phyloP scores from a whole-genome alignment of 306 rosid species.

The Malus asiatica region DNA sequence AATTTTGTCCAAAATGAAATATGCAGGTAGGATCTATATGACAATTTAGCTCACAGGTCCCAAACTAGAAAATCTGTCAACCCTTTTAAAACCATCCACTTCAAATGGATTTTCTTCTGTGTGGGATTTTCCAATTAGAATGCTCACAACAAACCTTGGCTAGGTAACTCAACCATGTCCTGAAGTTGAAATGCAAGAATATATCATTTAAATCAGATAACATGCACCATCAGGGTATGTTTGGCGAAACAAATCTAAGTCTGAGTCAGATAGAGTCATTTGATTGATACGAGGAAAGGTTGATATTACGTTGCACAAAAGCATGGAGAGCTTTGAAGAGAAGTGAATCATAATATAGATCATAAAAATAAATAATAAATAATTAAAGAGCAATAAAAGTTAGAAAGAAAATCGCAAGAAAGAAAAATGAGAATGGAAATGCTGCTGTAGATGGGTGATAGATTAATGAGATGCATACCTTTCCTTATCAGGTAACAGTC shows the following conservation, averaged over 20 bases:
- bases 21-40: not conserved
- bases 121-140: not conserved
- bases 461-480: conserved; percentile 29
- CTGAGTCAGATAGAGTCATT: not conserved
- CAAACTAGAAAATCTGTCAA: not conserved
- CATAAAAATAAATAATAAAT: not conserved
- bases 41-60: not conserved
- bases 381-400: not conserved
- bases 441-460: conserved; percentile 2
- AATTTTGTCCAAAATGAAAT: not conserved
- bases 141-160: not conserved
- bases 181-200: not conserved
- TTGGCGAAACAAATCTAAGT: not conserved
- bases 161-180: not conserved
- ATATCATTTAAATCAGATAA: not conserved
- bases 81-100: not conserved
- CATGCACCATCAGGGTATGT: not conserved
- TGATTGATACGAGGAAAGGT: not conserved
- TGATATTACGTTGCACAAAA: not conserved
- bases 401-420: not conserved
- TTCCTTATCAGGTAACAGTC: conserved; percentile 23
- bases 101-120: not conserved
- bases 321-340: not conserved
- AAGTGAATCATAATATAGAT: not conserved
- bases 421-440: conserved; percentile 10